phyloP scores from a whole-genome alignment of 2,329 filamentous ascomycete genomes.

The Lojkania enalia region DNA sequence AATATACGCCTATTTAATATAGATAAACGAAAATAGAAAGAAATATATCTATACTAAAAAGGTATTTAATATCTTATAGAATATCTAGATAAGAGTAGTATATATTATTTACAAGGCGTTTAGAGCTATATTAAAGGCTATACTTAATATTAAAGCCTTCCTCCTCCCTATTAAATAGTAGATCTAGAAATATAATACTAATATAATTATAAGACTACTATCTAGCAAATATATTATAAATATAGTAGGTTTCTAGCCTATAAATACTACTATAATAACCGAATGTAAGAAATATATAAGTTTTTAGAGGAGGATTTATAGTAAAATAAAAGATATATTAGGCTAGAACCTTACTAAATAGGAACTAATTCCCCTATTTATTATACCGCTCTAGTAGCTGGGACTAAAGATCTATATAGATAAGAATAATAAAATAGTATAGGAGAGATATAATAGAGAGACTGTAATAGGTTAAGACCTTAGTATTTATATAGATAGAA shows the following conservation, averaged over 20 bases:
- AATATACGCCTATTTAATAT: conserved; percentile 34
- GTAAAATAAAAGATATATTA: conserved; percentile 10
- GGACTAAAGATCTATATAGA: conserved; percentile 19
- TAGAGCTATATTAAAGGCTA: conserved; percentile 23
- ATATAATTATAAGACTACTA: conserved; percentile 15
- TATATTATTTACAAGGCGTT: conserved; percentile 27
- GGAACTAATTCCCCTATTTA: conserved; percentile 19
- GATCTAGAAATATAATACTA: conserved; percentile 21
- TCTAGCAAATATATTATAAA: conserved; percentile 12
- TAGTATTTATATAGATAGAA: conserved; percentile 27
- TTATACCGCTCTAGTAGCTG: conserved; percentile 15
- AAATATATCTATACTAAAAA: conserved; percentile 19
- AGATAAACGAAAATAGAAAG: conserved; percentile 19
- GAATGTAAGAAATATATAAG: conserved; percentile 9
- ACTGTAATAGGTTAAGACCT: conserved; percentile 14
- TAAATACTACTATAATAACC: conserved; percentile 6
- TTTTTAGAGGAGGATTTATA: conserved; percentile 17
- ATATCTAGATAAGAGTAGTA: conserved; percentile 24
- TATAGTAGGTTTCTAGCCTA: conserved; percentile 12
- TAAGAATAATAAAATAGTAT: conserved; percentile 13
- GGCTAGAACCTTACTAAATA: conserved; percentile 9
- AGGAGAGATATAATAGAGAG: conserved; percentile 16
- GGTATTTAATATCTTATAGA: conserved; percentile 16
- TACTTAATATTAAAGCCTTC: conserved; percentile 23
- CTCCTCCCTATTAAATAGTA: conserved; percentile 19